These are phyloP conservation scores for Nannizzia gypsea DNA, from an alignment of 2,329 filamentous ascomycete species.

Conservation along the genomic window DNA sequence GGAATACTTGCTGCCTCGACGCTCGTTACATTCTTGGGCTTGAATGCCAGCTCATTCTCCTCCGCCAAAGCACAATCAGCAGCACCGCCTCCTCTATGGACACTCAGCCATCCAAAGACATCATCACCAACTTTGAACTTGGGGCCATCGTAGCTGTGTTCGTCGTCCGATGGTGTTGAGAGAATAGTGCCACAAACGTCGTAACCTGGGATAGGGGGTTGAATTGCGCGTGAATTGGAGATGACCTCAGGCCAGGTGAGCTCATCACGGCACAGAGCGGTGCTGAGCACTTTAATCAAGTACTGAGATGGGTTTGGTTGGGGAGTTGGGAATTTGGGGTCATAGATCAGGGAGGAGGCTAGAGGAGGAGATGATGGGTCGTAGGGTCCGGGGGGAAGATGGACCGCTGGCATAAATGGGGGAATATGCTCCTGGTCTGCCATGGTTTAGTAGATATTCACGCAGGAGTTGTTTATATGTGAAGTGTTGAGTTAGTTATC, in stretches of 20 bases:
- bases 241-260: slow-evolving; percentile 20
- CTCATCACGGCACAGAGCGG: slow-evolving; percentile 31
- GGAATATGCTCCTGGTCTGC: slow-evolving; percentile 28
- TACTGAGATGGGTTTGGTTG: slow-evolving; percentile 28
- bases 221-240: slow-evolving; percentile 16
- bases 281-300: slow-evolving; percentile 30
- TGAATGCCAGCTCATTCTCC: slow-evolving; percentile 29
- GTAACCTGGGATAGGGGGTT: slow-evolving; percentile 25
- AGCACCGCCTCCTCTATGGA: slow-evolving; percentile 30
- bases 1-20: slow-evolving; percentile 29
- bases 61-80: slow-evolving; percentile 31
- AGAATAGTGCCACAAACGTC: slow-evolving; percentile 32
- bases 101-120: slow-evolving; percentile 30
- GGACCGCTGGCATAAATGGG: slow-evolving; percentile 29
- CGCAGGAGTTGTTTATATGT: too few species aligned
- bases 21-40: slow-evolving; percentile 27
- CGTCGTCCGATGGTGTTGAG: slow-evolving; percentile 23
- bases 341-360: slow-evolving; percentile 24
- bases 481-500: too few species aligned
- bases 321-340: slow-evolving; percentile 27
- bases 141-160: slow-evolving; percentile 22
- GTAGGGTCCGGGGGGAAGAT: slow-evolving; percentile 21
- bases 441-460: slow-evolving; percentile 16
- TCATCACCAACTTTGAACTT: slow-evolving; percentile 31
- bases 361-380: slow-evolving; percentile 15